These are phyloP conservation scores for Mortierella claussenii DNA, from an alignment of 192 early-diverging fungal species.

Conservation along the genomic window DNA sequence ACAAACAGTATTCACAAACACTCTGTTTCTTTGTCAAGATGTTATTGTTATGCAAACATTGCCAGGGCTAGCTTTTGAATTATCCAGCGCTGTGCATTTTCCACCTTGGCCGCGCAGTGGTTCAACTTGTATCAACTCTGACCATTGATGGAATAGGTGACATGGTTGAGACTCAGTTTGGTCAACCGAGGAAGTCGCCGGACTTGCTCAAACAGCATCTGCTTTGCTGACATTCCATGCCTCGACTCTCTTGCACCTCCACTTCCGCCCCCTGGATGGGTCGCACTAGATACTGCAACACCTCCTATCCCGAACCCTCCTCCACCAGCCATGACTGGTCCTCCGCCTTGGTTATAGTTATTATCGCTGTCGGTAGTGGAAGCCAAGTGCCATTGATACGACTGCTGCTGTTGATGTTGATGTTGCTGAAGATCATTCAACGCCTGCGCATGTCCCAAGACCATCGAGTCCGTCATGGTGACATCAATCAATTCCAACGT, in stretches of 20 bases:
- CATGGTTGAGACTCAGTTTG: constrained; percentile 29
- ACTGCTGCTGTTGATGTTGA: constrained; percentile 1
- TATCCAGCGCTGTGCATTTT: no score
- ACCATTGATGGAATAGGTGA: constrained; percentile 12
- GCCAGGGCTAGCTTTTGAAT: no score
- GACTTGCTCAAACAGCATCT: constrained; percentile 28
- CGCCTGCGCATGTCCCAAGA: not conserved
- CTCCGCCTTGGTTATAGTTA: no score
- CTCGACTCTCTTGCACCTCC: no score
- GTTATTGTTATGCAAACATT: no score
- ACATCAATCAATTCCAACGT: constrained; percentile 22
- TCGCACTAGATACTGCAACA: no score
- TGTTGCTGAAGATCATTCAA: not conserved
- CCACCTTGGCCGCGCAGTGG: no score
- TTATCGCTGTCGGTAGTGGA: no score
- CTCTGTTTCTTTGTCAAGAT: no score
- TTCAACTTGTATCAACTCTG: not conserved
- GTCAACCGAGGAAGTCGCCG: constrained; percentile 10
- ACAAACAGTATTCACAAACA: no score
- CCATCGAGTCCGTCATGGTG: not conserved
- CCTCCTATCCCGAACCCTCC: not conserved
- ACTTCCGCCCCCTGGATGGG: no score
- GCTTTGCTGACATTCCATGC: constrained; percentile 5
- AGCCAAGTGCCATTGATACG: constrained; percentile 17
- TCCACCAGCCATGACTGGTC: no score